Evolutionary conservation across 768 basidiomycete species (phyloP).

Genomic region (Xerocomellus dryophilus): DNA sequence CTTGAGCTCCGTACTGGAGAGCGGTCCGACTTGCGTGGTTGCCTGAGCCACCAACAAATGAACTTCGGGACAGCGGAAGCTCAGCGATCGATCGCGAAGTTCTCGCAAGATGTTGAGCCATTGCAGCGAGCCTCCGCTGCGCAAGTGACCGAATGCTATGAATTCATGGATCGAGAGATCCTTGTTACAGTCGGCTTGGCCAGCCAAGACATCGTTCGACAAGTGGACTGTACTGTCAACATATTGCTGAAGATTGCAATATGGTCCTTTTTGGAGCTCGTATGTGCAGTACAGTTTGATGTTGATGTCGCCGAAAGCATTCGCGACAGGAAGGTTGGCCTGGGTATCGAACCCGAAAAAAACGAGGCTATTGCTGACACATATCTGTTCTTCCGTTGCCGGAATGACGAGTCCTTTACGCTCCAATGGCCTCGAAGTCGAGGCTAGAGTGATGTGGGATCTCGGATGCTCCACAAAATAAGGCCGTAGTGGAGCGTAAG

Average conservation of each 20-base stretch:
- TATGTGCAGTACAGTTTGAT: constrained; percentile 29
- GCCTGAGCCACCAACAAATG: constrained; percentile 42
- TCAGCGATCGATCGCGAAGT: constrained; percentile 35
- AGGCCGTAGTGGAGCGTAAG: not conserved
- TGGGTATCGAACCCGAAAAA: constrained; percentile 31
- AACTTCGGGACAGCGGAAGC: constrained; percentile 38
- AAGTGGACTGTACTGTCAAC: too few relatives aligned
- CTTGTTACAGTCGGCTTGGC: constrained; percentile 38
- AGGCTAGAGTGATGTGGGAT: constrained; percentile 37
- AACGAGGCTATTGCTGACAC: constrained; percentile 29
- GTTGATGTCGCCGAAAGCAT: constrained; percentile 8
- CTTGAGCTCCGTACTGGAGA: not conserved
- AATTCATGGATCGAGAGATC: constrained; percentile 38
- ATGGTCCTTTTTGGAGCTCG: constrained; percentile 30
- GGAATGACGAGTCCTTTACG: constrained; percentile 11
- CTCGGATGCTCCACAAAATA: constrained; percentile 3
- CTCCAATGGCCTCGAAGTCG: constrained; percentile 32
- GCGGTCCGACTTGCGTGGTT: constrained; percentile 38
- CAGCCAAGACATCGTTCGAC: constrained; percentile 24
- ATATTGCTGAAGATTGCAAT: constrained; percentile 35
- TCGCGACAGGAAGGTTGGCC: constrained; percentile 7
- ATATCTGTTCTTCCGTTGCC: constrained; percentile 10
- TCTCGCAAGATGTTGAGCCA: constrained; percentile 51
- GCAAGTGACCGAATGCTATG: constrained; percentile 20
- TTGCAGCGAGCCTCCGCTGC: constrained; percentile 43